Percentiles rank a stretch among this genome's conserved stretches.
These are phyloP conservation scores for Fusarium ramigenum DNA, from an alignment of 2,329 filamentous ascomycete genomes.

Conservation along the genomic window DNA sequence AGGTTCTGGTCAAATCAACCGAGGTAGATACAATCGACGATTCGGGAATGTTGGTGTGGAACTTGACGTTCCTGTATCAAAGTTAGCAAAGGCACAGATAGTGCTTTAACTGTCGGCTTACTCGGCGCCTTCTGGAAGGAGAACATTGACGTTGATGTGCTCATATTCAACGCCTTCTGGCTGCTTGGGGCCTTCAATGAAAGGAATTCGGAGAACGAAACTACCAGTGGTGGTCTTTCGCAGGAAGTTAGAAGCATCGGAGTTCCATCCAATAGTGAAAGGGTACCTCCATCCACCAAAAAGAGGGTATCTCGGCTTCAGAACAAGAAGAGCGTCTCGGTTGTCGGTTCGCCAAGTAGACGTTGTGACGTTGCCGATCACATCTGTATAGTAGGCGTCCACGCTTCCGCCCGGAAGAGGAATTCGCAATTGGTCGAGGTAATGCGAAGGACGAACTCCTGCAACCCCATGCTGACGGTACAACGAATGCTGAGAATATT, in stretches of 20 bases:
- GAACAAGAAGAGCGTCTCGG: conserved; percentile 83
- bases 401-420: conserved; percentile 81
- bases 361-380: conserved; percentile 96
- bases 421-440: conserved; percentile 83
- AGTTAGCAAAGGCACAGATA: conserved; percentile 39
- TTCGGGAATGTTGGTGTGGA: conserved; percentile 75
- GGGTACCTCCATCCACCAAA: conserved; percentile 99
- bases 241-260: conserved; percentile 80
- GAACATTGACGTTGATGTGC: conserved; percentile 79
- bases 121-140: conserved; percentile 91
- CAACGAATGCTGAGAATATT: conserved; percentile 78
- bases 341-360: conserved; percentile 83
- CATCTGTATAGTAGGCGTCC: conserved; percentile 94
- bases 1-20: conserved; percentile 80
- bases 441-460: conserved; percentile 68
- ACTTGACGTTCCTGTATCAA: conserved; percentile 78
- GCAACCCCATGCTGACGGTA: conserved; percentile 60
- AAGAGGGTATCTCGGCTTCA: conserved; percentile 94
- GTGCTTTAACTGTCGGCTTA: conserved; percentile 56
- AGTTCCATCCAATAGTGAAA: conserved; percentile 96
- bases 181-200: conserved; percentile 91
- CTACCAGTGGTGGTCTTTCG: conserved; percentile 71
- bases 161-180: conserved; percentile 87
- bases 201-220: conserved; percentile 90
- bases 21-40: conserved; percentile 67